phyloP scores from a whole-genome alignment of 257 asterid genomes.

The Gentiana straminea region DNA sequence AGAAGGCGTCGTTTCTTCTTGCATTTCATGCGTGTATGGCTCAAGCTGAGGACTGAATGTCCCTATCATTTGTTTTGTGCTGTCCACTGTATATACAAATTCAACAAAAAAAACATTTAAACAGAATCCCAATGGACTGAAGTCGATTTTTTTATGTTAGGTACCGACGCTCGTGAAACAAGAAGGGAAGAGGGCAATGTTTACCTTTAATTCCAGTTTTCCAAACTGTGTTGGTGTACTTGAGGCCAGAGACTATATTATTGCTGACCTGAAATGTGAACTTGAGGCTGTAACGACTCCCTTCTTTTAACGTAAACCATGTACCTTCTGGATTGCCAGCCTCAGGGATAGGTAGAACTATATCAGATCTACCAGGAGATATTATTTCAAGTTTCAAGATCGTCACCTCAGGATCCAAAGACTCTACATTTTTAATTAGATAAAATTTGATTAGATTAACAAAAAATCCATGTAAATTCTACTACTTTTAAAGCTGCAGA shows the following conservation, averaged over 20 bases:
- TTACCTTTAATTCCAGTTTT: conserved; percentile 67
- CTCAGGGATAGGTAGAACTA: conserved; percentile 46
- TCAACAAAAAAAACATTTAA: not conserved
- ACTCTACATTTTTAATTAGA: conserved; percentile 24
- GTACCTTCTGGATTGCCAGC: conserved; percentile 50
- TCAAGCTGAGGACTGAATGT: conserved; percentile 94
- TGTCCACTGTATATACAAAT: conserved; percentile 50
- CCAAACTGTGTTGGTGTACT: conserved; percentile 63
- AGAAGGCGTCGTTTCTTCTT: conserved; percentile 87
- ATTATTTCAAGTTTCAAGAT: conserved; percentile 48
- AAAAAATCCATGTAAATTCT: no score
- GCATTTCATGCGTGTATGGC: conserved; percentile 83
- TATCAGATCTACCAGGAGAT: conserved; percentile 47
- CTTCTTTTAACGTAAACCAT: conserved; percentile 71
- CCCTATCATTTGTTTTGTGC: conserved; percentile 91
- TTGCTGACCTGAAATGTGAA: conserved; percentile 56
- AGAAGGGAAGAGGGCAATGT: conserved; percentile 1
- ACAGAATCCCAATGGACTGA: no score
- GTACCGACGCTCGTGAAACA: not conserved
- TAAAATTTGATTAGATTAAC: no score
- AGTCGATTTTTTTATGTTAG: no score
- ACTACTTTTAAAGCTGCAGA: no score
- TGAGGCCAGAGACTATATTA: conserved; percentile 65
- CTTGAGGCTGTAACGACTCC: conserved; percentile 45
- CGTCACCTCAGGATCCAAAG: conserved; percentile 64